Conservation (phyloP, 108 stramenopile species). For the Skeletonema potamos region DNA sequence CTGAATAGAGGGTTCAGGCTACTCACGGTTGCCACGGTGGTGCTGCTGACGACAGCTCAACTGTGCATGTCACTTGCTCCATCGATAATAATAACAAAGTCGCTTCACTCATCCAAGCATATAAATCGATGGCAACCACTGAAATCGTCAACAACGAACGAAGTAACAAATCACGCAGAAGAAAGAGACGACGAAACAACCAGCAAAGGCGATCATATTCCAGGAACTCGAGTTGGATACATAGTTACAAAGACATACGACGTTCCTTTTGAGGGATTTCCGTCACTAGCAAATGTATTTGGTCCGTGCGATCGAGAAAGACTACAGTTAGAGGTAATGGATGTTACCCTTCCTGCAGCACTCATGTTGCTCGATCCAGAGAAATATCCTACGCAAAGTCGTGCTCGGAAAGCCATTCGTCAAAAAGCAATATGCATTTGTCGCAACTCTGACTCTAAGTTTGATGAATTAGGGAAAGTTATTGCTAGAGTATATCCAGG, state of each 20-base stretch:
- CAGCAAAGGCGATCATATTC: neutral
- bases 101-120: neutral
- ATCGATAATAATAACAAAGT: neutral
- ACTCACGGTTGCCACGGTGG: neutral
- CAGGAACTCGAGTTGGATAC: conserved; percentile 31
- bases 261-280: conserved; percentile 26
- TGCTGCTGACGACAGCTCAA: neutral
- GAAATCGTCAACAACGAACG: neutral
- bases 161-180: neutral
- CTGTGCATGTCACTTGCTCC: neutral
- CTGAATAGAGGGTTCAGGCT: neutral
- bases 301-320: conserved; percentile 15
- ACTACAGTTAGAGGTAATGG: conserved; percentile 19
- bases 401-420: conserved; percentile 72
- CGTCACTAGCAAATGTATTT: conserved; percentile 16
- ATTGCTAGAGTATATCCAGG: conserved; percentile 33
- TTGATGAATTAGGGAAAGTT: conserved; percentile 36
- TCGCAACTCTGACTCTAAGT: neutral
- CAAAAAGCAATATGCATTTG: conserved; percentile 35
- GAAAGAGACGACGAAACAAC: neutral
- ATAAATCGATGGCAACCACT: neutral
- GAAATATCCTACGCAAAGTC: conserved; percentile 74
- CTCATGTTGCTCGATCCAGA: conserved; percentile 77
- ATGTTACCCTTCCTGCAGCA: conserved; percentile 80
- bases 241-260: conserved; percentile 21